phyloP scores from a whole-genome alignment of 257 asterid species.

The Solanum chmielewskii region DNA sequence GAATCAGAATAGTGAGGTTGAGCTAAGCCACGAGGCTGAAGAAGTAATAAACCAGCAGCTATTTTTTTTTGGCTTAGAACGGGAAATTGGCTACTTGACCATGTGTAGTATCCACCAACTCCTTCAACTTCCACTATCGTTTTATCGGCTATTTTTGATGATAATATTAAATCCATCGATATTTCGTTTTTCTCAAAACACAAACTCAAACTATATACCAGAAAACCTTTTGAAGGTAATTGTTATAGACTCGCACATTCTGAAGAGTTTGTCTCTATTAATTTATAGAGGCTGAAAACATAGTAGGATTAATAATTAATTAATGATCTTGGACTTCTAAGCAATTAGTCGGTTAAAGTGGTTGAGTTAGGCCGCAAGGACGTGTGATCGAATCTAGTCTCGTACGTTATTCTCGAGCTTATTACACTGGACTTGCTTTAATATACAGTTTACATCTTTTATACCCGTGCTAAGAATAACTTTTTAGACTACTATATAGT shows the following conservation, averaged over 20 bases:
- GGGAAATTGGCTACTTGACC: constrained; percentile 22
- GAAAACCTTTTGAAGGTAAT: background rate
- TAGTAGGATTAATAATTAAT: too few species aligned
- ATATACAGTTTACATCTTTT: fast-evolving
- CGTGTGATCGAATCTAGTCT: too few species aligned
- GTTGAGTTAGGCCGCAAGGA: too few species aligned
- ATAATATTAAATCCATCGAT: constrained; percentile 15
- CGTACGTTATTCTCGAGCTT: too few species aligned
- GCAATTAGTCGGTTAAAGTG: too few species aligned
- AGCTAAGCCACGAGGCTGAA: constrained; percentile 36
- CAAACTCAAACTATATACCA: background rate
- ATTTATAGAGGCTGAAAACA: background rate
- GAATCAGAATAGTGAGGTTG: constrained; percentile 30
- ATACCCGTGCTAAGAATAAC: too few species aligned
- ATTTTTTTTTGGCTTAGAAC: constrained; percentile 1
- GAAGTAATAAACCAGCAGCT: constrained; percentile 31
- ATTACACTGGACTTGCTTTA: too few species aligned
- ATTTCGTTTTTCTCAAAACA: background rate
- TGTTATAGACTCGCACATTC: background rate
- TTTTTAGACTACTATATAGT: too few species aligned
- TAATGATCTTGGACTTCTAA: too few species aligned
- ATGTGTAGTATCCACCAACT: constrained; percentile 28
- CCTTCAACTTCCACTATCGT: constrained; percentile 20
- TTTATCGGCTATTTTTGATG: constrained; percentile 15
- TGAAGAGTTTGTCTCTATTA: background rate